phyloP scores from a whole-genome alignment of 1,284 basidiomycete species.

The Microbotryum saponariae region DNA sequence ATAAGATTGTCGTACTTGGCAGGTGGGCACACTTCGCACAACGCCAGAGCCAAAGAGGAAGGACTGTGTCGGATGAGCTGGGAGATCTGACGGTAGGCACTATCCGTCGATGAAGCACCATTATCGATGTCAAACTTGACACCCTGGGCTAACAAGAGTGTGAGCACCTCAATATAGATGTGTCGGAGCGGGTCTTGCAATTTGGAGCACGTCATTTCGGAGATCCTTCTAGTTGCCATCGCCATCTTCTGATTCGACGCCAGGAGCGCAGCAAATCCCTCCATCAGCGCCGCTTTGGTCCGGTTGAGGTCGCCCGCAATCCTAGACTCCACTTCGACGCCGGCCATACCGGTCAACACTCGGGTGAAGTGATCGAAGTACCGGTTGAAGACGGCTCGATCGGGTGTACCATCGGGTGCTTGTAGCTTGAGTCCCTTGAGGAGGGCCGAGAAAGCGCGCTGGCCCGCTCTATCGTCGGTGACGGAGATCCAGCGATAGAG shows the following conservation, averaged over 20 bases:
- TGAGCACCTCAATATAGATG: neutral
- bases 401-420: too few species aligned
- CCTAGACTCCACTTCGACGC: too few species aligned
- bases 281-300: too few species aligned
- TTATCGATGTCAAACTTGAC: neutral
- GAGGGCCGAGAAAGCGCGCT: too few species aligned
- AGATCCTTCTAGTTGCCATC: neutral
- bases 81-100: neutral
- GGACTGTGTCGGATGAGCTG: conserved; percentile 21
- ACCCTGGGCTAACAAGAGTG: neutral
- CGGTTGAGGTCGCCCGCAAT: too few species aligned
- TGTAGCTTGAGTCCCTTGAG: too few species aligned
- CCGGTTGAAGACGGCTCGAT: too few species aligned
- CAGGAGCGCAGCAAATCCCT: too few species aligned
- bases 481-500: too few species aligned
- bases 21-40: conserved; percentile 74
- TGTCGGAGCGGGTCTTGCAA: conserved; percentile 4
- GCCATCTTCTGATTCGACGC: neutral
- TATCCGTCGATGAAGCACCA: neutral
- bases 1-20: conserved; percentile 71
- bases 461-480: too few species aligned
- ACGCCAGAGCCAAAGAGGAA: conserved; percentile 61
- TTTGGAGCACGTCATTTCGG: neutral
- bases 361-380: too few species aligned
- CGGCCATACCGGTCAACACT: too few species aligned